Base-by-base conservation (phyloP, 2,329 filamentous ascomycete species). In the Tolypocladium ophioglossoides region DNA sequence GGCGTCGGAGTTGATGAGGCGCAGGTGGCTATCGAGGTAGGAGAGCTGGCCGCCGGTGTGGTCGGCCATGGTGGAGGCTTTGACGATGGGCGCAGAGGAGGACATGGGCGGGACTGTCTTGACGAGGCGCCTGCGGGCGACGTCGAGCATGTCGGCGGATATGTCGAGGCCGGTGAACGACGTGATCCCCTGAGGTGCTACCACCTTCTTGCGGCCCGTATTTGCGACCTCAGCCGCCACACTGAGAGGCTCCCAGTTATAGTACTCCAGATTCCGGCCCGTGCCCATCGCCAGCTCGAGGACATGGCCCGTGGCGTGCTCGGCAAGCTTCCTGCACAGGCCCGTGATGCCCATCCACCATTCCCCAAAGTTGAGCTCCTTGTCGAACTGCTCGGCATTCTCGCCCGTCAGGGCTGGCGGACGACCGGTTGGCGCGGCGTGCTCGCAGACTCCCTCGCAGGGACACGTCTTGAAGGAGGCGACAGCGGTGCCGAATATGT, bases 81-180 rank as follows among this genome's bases (percentile, higher is more conserved):
- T 62, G 50, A 70, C 67, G 41, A 68, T 58, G 30, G 68, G 64
- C 9, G 63, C 65, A 2, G 62, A 66, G 18, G 60, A 62, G 41
- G 59, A 58, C 62, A 73, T 67, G 30, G 65, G 66, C 37, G 74
- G 72, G 38, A 80, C 70, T 8, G 70, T 62, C 22, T 72, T 64
- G 44, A 72, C 69, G 34, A 84, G 73, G 50, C 80, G 77, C 32
- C 71, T 71, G 32, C 80, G 72, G 18, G 82, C 78, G 24, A 85
- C 72, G 54, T 78, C 75, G 3, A 86, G 69, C 78, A 85, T 84
- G 53, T 82, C 76, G 27, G 70, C 71, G 14, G 79, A 82, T 52
- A 84, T 80, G 61, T 85, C 83, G 12, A 85, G 69, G 30, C 80
- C 83, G 1, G 83, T 85, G 59, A 82, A 84, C 52, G 78, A 80